Evolutionary conservation across 306 rosid species (phyloP), one percentile per base, ranked within the genome.

Genomic region (Sicyos baderoa): DNA sequence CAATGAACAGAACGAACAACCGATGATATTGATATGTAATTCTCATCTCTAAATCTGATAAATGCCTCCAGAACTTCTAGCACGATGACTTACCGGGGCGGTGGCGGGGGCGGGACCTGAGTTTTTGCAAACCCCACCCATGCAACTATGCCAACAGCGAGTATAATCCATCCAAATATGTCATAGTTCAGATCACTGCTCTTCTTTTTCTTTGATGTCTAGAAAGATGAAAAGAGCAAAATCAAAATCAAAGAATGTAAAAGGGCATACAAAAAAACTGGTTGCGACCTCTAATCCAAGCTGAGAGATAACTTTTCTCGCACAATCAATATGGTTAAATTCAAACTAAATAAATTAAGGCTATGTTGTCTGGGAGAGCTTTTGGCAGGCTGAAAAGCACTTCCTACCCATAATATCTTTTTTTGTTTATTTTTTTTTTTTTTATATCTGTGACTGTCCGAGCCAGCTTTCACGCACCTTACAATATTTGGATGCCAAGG

Each of bases 51-150:
- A 68, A 48, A 53, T 62, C 78, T 73, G 75, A 64, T 22, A 66
- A 22, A 66, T 66, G 5, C 5, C 53, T 64, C 18, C 70, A 32
- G 19, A 64, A 13, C 51, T 9, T 62, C 29, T 62, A 4, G 0
- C 68, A 35, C 16, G 27, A 35, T 7, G 17, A 40, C 72, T 81
- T 79, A 86, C 75, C 77, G 69, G 9, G 85, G 77, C 0, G 89
- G 80, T 0, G 87, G 77, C 22, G 87, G 84, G 0, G 86, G 84
- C 21, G 84, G 76, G 56, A 77, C 32, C 9, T 79, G 77, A 0
- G 91, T 68, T 52, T 86, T 86, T 3, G 84, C 82, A 23, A 86
- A 83, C 56, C 90, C 90, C 27, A 81, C 84, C 90, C 91, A 86
- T 29, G 88, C 79, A 71, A 86, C 88, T 77, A 86, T 81, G 62